Conservation (phyloP, 2,329 filamentous ascomycete species). For the Chlorencoelia australis region DNA sequence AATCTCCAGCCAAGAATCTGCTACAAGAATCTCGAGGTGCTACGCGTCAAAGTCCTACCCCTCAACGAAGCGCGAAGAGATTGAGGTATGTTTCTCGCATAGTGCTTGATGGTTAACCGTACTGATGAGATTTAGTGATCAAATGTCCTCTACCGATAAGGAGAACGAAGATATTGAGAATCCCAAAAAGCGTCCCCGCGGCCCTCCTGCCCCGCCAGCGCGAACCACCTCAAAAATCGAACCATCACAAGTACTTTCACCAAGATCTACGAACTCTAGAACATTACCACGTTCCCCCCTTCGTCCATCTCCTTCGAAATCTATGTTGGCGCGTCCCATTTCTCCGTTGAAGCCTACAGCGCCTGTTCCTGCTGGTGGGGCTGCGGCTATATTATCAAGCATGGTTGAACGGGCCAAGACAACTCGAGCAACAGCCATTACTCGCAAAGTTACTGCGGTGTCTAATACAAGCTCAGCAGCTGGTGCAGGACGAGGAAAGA, state of each 20-base stretch:
- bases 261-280: constrained; percentile 72
- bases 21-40: constrained; percentile 16
- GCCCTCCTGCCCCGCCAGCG: constrained; percentile 26
- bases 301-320: constrained; percentile 42
- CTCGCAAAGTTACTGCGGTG: constrained; percentile 25
- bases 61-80: constrained; percentile 35
- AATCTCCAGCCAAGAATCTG: constrained; percentile 19
- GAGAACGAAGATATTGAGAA: constrained; percentile 61
- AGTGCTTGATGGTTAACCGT: not conserved
- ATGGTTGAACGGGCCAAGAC: constrained; percentile 53
- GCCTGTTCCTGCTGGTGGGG: constrained; percentile 22
- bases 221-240: constrained; percentile 33
- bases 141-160: constrained; percentile 58
- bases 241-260: constrained; percentile 61
- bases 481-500: constrained; percentile 20
- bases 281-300: constrained; percentile 21
- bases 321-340: constrained; percentile 45
- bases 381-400: constrained; percentile 39
- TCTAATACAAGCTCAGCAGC: constrained; percentile 10
- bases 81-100: constrained; percentile 36
- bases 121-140: constrained; percentile 38
- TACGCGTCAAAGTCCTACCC: constrained; percentile 19
- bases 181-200: constrained; percentile 53
- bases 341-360: constrained; percentile 50
- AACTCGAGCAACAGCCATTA: constrained; percentile 38